These are phyloP conservation scores for Lentinula boryana DNA, from an alignment of 768 basidiomycete species.

Conservation along the genomic window DNA sequence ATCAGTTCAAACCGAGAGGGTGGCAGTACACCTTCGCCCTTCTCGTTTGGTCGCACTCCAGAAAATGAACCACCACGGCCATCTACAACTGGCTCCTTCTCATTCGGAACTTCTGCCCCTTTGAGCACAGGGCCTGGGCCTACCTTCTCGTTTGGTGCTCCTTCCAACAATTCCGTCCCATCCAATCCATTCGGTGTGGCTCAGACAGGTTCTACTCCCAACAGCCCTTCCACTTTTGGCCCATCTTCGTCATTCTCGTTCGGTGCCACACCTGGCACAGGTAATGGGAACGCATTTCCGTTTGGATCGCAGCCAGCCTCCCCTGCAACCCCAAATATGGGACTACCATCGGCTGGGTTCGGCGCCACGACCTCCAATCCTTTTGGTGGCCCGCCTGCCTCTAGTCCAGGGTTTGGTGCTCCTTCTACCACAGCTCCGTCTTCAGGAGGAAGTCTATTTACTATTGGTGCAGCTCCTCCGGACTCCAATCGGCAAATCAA, in stretches of 20 bases:
- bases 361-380: constrained; percentile 35
- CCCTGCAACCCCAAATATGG: constrained; percentile 37
- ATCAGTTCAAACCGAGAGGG: constrained; percentile 11
- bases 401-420: constrained; percentile 19
- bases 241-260: constrained; percentile 38
- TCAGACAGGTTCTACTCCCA: constrained; percentile 40
- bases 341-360: constrained; percentile 31
- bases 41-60: constrained; percentile 32
- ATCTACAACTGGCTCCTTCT: constrained; percentile 37
- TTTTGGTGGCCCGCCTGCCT: constrained; percentile 35
- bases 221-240: constrained; percentile 53
- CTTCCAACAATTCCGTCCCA: constrained; percentile 22
- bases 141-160: constrained; percentile 39
- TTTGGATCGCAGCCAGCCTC: constrained; percentile 60
- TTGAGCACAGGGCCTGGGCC: constrained; percentile 31
- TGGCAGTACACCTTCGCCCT: constrained; percentile 12
- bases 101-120: constrained; percentile 34
- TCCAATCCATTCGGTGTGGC: constrained; percentile 38
- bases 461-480: constrained; percentile 53
- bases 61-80: constrained; percentile 31
- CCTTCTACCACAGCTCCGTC: constrained; percentile 21
- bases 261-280: constrained; percentile 29
- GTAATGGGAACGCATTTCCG: constrained; percentile 30
- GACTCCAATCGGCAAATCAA: constrained; percentile 38
- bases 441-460: constrained; percentile 40